phyloP scores from a whole-genome alignment of 2,329 filamentous ascomycete species.

The Raffaelea arxii region DNA sequence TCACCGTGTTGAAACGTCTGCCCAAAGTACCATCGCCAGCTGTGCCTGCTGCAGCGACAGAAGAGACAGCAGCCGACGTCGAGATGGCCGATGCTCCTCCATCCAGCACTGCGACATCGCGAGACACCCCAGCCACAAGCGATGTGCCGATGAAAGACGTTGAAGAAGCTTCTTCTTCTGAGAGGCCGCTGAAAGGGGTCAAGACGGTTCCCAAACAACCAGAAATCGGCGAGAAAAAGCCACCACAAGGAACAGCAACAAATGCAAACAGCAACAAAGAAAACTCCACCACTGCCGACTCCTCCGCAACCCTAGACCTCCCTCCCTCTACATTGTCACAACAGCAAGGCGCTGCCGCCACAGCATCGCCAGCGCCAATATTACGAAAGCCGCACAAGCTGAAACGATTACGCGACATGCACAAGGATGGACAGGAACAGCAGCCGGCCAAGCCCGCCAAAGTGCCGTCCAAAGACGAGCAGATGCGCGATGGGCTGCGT shows the following conservation, averaged over 20 bases:
- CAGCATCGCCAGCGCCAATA: background rate
- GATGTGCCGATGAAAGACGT: too few relatives aligned
- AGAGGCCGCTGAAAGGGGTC: background rate
- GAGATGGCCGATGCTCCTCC: too few relatives aligned
- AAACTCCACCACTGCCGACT: background rate
- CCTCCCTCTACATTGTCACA: background rate
- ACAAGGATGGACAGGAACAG: slow-evolving; percentile 3
- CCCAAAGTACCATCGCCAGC: too few relatives aligned
- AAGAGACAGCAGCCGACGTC: background rate
- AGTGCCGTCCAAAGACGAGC: slow-evolving; percentile 16
- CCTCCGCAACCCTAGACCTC: too few relatives aligned
- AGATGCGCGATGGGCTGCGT: slow-evolving; percentile 34
- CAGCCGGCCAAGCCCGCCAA: background rate
- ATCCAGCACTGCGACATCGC: too few relatives aligned
- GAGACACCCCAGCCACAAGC: too few relatives aligned
- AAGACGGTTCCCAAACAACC: background rate
- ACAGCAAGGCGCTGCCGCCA: too few relatives aligned
- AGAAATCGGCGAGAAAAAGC: background rate
- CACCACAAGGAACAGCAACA: background rate
- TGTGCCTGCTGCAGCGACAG: background rate
- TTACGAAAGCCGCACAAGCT: slow-evolving; percentile 7
- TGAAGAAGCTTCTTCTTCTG: too few relatives aligned
- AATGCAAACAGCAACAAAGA: background rate
- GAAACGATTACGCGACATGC: slow-evolving; percentile 7
- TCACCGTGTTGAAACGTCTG: too few relatives aligned